These are phyloP conservation scores for Podosphaera xanthii DNA, from an alignment of 2,329 filamentous ascomycete genomes.

Conservation along the genomic window DNA sequence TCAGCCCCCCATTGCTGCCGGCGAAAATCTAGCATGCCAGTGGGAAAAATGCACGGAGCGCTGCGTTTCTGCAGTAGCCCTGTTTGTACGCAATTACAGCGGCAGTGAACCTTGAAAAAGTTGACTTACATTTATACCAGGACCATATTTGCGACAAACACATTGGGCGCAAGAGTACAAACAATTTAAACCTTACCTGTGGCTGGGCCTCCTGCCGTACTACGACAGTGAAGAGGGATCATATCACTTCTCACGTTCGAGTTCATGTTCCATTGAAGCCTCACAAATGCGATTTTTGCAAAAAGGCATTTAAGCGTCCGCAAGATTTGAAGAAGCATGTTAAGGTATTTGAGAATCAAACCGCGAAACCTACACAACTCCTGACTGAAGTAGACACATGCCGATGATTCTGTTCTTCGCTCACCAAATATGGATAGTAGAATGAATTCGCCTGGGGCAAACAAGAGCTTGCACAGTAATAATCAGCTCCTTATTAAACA, in stretches of 20 bases:
- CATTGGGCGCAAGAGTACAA: conserved; percentile 95
- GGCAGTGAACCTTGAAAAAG: not conserved
- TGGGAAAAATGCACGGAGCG: conserved; percentile 20
- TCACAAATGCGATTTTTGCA: conserved; percentile 96
- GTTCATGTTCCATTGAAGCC: conserved; percentile 98
- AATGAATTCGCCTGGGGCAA: conserved; percentile 27
- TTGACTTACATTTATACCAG: conserved; percentile 22
- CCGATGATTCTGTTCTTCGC: conserved; percentile 63
- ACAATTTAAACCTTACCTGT: conserved; percentile 92
- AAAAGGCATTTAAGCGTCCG: conserved; percentile 96
- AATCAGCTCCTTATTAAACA: conserved; percentile 9
- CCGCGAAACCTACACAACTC: not conserved
- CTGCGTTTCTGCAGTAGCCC: conserved; percentile 18
- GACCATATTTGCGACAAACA: conserved; percentile 97
- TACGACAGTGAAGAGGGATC: conserved; percentile 93
- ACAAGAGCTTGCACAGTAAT: conserved; percentile 15
- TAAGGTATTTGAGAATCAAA: conserved; percentile 32
- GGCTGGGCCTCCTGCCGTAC: conserved; percentile 93
- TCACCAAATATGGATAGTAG: conserved; percentile 17
- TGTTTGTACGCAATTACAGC: conserved; percentile 17
- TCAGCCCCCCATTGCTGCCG: conserved; percentile 3
- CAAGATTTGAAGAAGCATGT: conserved; percentile 99
- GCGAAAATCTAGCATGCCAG: conserved; percentile 19
- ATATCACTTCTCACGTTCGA: conserved; percentile 96
- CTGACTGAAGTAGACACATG: conserved; percentile 41